Evolutionary conservation across 1,139 yeast species (phyloP).

Genomic region (Debaryomycetaceae sp.): DNA sequence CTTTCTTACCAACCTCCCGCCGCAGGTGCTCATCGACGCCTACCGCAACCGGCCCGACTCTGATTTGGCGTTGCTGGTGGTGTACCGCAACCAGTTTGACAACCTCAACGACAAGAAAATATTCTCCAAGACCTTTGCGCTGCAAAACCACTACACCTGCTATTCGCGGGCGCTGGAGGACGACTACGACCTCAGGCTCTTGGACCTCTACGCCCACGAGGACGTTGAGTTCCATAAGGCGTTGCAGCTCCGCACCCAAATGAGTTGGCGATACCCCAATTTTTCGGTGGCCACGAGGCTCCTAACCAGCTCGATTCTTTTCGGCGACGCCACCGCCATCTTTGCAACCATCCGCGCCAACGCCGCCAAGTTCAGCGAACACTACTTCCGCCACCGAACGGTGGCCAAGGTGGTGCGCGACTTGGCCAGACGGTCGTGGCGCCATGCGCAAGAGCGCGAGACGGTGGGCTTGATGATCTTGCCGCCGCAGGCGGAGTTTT

Average conservation of each 20-base stretch:
- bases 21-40: constrained; percentile 80
- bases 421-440: constrained; percentile 89
- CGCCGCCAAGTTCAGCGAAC: constrained; percentile 28
- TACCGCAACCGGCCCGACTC: constrained; percentile 65
- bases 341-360: constrained; percentile 1
- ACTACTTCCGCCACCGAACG: constrained; percentile 42
- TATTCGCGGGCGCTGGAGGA: constrained; percentile 55
- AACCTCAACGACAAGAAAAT: constrained; percentile 67
- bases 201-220: constrained; percentile 67
- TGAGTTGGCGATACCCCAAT: constrained; percentile 85
- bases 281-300: constrained; percentile 71
- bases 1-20: constrained; percentile 86
- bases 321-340: constrained; percentile 48
- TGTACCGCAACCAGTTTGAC: constrained; percentile 68
- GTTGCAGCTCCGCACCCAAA: constrained; percentile 73
- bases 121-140: constrained; percentile 33
- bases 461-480: constrained; percentile 61
- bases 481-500: constrained; percentile 63
- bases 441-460: constrained; percentile 56
- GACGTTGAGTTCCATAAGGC: constrained; percentile 67
- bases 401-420: constrained; percentile 75
- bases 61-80: constrained; percentile 68
- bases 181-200: constrained; percentile 47
- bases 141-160: constrained; percentile 29
- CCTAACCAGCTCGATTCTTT: constrained; percentile 74